A percentile compares a stretch with the other conserved stretches of the same genome.
Conservation (phyloP, 2,329 filamentous ascomycete species). For the Colletotrichum sp. region DNA sequence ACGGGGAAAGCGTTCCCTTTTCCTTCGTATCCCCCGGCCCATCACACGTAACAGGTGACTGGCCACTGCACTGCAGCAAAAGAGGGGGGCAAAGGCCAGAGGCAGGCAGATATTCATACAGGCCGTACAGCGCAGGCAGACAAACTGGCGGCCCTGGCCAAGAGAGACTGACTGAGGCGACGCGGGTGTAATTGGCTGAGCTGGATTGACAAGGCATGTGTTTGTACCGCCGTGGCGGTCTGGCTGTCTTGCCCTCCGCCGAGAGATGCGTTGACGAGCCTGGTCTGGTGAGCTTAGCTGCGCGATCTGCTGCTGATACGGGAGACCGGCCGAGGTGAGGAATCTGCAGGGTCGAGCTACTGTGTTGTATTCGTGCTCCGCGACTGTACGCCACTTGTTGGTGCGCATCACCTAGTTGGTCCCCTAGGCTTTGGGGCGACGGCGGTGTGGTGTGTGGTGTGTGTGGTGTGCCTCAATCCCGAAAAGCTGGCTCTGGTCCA, state of each 20-base stretch:
- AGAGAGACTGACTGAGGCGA: constrained; percentile 11
- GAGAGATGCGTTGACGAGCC: constrained; percentile 13
- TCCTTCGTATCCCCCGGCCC: constrained; percentile 17
- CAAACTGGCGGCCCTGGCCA: not conserved
- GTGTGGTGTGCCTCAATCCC: not conserved
- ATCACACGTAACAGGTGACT: constrained; percentile 13
- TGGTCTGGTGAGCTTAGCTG: not conserved
- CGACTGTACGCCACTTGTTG: not conserved
- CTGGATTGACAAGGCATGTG: not conserved
- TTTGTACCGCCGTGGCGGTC: constrained; percentile 7
- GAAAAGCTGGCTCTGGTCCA: not conserved
- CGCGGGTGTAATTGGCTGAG: not conserved
- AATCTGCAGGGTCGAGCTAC: constrained; percentile 18
- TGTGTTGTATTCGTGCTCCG: not conserved
- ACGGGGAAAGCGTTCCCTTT: constrained; percentile 9
- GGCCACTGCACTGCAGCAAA: not conserved
- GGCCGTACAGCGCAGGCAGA: not conserved
- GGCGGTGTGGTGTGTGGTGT: not conserved
- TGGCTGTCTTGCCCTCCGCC: not conserved
- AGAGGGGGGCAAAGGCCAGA: not conserved
- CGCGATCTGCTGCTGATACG: not conserved
- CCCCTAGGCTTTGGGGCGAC: not conserved
- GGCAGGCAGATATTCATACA: not conserved
- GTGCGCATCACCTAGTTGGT: not conserved
- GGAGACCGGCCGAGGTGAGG: not conserved